These are phyloP conservation scores for Berkeleyomyces basicola DNA, from an alignment of 2,329 filamentous ascomycete genomes.

Conservation along the genomic window DNA sequence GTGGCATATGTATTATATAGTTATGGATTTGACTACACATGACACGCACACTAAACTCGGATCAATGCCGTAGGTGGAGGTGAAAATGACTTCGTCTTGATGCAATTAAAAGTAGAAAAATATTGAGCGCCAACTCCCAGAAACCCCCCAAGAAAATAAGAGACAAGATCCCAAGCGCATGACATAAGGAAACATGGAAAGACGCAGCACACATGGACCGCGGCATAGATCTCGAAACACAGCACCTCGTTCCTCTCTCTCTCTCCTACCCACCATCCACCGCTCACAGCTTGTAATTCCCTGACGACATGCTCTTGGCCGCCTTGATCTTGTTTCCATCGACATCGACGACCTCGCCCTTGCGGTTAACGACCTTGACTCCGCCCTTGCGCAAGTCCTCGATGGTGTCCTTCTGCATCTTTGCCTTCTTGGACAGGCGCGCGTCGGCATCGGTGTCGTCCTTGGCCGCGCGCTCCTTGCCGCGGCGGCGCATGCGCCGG, in stretches of 20 bases:
- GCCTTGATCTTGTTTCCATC: constrained; percentile 59
- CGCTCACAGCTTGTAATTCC: constrained; percentile 42
- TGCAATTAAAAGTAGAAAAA: constrained; percentile 2
- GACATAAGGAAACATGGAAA: neutral
- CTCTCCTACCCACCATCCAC: neutral
- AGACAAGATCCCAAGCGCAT: neutral
- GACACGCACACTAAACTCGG: neutral
- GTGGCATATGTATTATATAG: neutral
- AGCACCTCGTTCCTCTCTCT: neutral
- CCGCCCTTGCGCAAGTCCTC: constrained; percentile 65
- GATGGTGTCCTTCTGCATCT: constrained; percentile 36
- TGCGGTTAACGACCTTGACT: constrained; percentile 82
- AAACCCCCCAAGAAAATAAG: neutral
- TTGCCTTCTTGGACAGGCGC: constrained; percentile 17
- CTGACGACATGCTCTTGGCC: constrained; percentile 33
- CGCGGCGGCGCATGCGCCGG: constrained; percentile 53
- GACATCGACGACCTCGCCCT: constrained; percentile 70
- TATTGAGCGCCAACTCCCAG: constrained; percentile 8
- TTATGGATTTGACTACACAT: neutral
- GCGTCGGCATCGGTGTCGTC: constrained; percentile 40
- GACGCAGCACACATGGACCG: neutral
- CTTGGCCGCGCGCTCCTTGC: constrained; percentile 59
- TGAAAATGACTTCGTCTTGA: neutral
- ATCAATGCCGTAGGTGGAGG: neutral
- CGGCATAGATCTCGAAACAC: neutral